These are phyloP conservation scores for Sugiyamaella japonica DNA, from an alignment of 1,139 yeast genomes.

Conservation along the genomic window DNA sequence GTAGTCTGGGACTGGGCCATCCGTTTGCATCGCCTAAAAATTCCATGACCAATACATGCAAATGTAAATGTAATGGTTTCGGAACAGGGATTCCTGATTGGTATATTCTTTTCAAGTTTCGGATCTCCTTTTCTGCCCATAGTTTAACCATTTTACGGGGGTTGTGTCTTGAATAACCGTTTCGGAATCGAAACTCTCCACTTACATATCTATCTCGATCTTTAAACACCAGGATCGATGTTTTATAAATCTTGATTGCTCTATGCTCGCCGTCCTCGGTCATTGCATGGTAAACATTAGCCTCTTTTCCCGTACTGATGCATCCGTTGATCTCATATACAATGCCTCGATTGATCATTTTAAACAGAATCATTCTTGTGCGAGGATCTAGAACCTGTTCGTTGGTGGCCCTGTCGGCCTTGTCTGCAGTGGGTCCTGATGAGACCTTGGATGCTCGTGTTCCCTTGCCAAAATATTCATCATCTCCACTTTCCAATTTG, in stretches of 20 bases:
- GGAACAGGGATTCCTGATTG: conserved; percentile 86
- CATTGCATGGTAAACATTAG: conserved; percentile 93
- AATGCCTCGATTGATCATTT: conserved; percentile 78
- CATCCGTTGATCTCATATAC: conserved; percentile 90
- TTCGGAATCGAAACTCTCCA: conserved; percentile 92
- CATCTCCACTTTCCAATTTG: conserved; percentile 31
- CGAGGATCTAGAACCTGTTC: conserved; percentile 96
- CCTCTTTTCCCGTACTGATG: conserved; percentile 95
- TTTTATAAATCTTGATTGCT: conserved; percentile 94
- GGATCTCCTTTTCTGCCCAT: conserved; percentile 98
- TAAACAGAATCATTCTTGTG: conserved; percentile 78
- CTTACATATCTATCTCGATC: conserved; percentile 95
- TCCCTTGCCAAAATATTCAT: conserved; percentile 36
- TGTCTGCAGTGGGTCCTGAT: conserved; percentile 50
- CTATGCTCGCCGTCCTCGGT: conserved; percentile 56
- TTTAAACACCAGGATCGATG: conserved; percentile 91
- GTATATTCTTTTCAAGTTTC: conserved; percentile 82
- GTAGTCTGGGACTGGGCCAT: conserved; percentile 83
- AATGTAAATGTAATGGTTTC: conserved; percentile 80
- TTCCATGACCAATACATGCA: conserved; percentile 95
- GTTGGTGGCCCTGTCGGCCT: conserved; percentile 92
- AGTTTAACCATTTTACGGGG: conserved; percentile 96
- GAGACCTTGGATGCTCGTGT: conserved; percentile 36
- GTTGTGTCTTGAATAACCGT: conserved; percentile 79
- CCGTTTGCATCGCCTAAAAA: conserved; percentile 70